Evolutionary conservation across 768 basidiomycete species (phyloP).

Genomic region (Pleurotus eryngii): DNA sequence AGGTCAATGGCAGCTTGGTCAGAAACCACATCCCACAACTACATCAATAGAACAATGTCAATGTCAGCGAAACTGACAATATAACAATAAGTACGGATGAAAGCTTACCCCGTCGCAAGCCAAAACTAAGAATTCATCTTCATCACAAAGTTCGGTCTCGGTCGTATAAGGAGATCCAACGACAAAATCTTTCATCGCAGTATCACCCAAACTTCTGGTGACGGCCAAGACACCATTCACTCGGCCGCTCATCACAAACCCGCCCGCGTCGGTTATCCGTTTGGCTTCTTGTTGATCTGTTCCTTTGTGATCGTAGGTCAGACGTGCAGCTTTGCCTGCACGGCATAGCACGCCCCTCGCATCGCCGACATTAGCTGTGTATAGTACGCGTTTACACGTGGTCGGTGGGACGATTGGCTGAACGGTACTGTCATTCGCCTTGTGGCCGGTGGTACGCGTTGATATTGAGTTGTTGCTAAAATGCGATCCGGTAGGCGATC

Average conservation of each 20-base stretch:
- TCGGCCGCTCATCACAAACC: slow-evolving; percentile 97
- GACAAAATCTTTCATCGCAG: slow-evolving; percentile 99
- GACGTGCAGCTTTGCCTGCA: slow-evolving; percentile 81
- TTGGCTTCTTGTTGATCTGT: slow-evolving; percentile 97
- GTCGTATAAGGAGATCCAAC: slow-evolving; percentile 98
- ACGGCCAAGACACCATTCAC: slow-evolving; percentile 98
- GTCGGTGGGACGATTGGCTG: slow-evolving; percentile 40
- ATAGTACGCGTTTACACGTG: slow-evolving; percentile 71
- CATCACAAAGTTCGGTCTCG: slow-evolving; percentile 87
- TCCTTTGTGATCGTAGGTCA: slow-evolving; percentile 99
- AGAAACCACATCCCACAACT: slow-evolving; percentile 96
- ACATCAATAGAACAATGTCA: not conserved
- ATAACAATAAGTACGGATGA: slow-evolving; percentile 62
- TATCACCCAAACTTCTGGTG: slow-evolving; percentile 92
- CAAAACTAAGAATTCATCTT: slow-evolving; percentile 92
- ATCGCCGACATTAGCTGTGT: slow-evolving; percentile 96
- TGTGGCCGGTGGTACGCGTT: slow-evolving; percentile 6
- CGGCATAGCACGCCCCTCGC: slow-evolving; percentile 93
- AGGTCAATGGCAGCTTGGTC: slow-evolving; percentile 92
- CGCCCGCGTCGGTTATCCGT: slow-evolving; percentile 95
- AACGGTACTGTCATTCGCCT: slow-evolving; percentile 26
- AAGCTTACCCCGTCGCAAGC: slow-evolving; percentile 93
- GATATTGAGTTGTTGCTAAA: not conserved
- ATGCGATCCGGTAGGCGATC: not conserved
- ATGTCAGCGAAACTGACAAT: slow-evolving; percentile 80